Conservation (phyloP, 1,284 basidiomycete genomes). For the Papiliotrema flavescens region DNA sequence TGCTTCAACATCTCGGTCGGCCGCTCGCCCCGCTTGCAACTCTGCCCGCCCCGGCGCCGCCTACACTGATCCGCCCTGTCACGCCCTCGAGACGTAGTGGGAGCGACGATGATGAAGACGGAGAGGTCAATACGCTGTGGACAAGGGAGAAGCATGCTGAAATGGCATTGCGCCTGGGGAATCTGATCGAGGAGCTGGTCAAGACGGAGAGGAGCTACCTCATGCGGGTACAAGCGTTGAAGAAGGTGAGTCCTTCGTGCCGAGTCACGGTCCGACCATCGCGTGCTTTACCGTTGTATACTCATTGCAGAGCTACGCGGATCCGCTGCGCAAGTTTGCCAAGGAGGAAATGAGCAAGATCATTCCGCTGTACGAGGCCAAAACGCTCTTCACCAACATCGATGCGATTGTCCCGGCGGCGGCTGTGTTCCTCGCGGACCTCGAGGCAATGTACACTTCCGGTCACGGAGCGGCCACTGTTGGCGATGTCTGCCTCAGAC, state of each 20-base stretch:
- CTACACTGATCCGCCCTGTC: conserved; percentile 11
- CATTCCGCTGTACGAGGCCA: conserved; percentile 83
- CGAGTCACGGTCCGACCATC: not conserved
- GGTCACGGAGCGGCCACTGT: conserved; percentile 60
- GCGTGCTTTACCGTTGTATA: not conserved
- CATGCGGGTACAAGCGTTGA: conserved; percentile 39
- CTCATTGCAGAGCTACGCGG: conserved; percentile 67
- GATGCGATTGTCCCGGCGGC: conserved; percentile 84
- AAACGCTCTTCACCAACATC: conserved; percentile 88
- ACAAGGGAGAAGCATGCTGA: conserved; percentile 29
- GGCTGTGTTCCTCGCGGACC: conserved; percentile 75
- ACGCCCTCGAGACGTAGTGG: conserved; percentile 19
- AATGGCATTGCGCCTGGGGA: conserved; percentile 24
- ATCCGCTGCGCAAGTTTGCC: conserved; percentile 81
- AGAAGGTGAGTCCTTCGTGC: conserved; percentile 41
- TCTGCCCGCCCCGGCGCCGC: conserved; percentile 15
- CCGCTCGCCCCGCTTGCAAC: conserved; percentile 32
- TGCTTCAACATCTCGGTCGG: conserved; percentile 38
- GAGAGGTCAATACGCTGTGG: conserved; percentile 15
- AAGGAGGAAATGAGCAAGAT: conserved; percentile 78
- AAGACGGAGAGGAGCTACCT: conserved; percentile 46
- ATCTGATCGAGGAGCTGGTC: conserved; percentile 44
- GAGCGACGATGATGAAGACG: conserved; percentile 11
- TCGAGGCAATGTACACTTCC: conserved; percentile 66
- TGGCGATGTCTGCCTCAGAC: conserved; percentile 79